Evolutionary conservation across 768 basidiomycete genomes (phyloP).

Genomic region (Boletus rex-veris): DNA sequence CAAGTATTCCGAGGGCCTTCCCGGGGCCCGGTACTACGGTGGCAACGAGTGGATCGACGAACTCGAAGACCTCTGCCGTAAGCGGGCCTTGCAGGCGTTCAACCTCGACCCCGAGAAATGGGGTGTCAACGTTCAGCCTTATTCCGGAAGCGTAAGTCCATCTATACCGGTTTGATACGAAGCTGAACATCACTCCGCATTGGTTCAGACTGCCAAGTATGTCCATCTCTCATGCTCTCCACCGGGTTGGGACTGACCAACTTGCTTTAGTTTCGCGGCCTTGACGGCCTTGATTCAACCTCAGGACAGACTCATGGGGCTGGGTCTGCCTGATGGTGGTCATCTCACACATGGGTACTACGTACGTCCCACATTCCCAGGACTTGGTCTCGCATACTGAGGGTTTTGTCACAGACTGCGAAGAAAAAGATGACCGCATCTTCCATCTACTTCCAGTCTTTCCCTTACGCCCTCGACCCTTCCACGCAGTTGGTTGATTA

Average conservation of each 20-base stretch:
- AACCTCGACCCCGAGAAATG: constrained; percentile 88
- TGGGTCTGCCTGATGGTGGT: constrained; percentile 96
- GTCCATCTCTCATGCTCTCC: constrained; percentile 24
- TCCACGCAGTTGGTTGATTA: constrained; percentile 90
- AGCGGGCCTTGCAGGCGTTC: constrained; percentile 95
- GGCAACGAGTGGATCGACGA: constrained; percentile 98
- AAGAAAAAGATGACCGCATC: constrained; percentile 99
- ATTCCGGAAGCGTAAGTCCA: constrained; percentile 79
- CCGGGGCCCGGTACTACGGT: constrained; percentile 94
- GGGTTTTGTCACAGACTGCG: constrained; percentile 58
- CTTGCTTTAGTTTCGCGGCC: constrained; percentile 76
- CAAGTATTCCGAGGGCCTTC: constrained; percentile 99
- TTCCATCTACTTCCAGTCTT: constrained; percentile 99
- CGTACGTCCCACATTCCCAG: constrained; percentile 40
- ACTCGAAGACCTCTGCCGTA: constrained; percentile 90
- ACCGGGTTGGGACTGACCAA: constrained; percentile 7
- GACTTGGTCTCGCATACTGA: background rate
- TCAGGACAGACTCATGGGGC: constrained; percentile 97
- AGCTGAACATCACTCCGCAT: constrained; percentile 10
- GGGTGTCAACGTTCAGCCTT: constrained; percentile 99
- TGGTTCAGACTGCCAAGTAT: constrained; percentile 78
- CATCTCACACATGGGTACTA: constrained; percentile 98
- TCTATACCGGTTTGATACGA: background rate
- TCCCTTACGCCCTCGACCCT: constrained; percentile 86
- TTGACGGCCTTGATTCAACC: constrained; percentile 95